Conservation (phyloP, 1,284 basidiomycete species). For the Cutaneotrichosporon sp. region DNA sequence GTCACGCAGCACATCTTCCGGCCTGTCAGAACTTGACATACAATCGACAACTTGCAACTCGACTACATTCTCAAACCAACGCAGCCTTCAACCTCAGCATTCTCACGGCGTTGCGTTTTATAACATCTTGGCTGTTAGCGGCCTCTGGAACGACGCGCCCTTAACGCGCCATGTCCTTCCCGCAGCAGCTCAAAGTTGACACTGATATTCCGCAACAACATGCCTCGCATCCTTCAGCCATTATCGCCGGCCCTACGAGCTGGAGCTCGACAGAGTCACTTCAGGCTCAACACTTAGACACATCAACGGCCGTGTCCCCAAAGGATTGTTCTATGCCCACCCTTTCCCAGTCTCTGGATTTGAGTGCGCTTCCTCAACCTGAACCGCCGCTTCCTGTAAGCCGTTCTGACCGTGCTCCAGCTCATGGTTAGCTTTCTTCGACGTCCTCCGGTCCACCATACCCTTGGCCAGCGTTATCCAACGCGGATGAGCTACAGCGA, state of each 20-base stretch:
- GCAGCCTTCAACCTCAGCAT: not conserved
- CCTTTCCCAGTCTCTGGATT: not conserved
- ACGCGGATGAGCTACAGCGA: conserved; percentile 7
- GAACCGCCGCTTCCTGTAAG: not conserved
- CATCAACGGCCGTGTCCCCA: conserved; percentile 5
- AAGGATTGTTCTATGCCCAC: conserved; percentile 3
- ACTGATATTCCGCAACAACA: conserved; percentile 1
- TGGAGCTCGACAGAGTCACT: conserved; percentile 10
- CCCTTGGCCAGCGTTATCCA: conserved; percentile 20
- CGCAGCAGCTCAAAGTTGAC: conserved; percentile 7
- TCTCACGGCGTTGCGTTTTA: not conserved
- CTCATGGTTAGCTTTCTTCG: conserved; percentile 26
- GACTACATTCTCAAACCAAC: too few species aligned
- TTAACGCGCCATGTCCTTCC: not conserved
- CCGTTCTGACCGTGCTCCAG: not conserved
- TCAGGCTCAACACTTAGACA: not conserved
- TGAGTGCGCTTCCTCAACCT: not conserved
- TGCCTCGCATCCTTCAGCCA: conserved; percentile 4
- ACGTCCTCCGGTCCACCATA: conserved; percentile 30
- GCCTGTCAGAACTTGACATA: too few species aligned
- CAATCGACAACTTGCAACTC: too few species aligned
- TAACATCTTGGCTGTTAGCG: not conserved
- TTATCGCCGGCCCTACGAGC: not conserved
- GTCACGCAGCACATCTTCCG: too few species aligned
- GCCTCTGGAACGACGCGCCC: not conserved